Evolutionary conservation across 305 asterid species (phyloP).

Genomic region (Fraxinus angustifolia): DNA sequence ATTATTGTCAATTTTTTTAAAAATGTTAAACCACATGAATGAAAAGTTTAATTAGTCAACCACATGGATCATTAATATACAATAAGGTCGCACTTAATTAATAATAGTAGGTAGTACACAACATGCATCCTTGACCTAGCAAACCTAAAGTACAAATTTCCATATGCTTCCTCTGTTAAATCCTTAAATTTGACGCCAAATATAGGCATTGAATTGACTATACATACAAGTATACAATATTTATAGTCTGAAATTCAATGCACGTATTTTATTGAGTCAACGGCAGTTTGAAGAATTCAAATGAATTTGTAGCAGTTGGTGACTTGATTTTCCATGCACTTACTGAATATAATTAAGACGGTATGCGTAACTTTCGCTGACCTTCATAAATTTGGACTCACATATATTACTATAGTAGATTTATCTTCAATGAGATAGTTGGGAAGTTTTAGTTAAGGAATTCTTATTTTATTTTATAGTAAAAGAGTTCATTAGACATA

Average conservation of each 20-base stretch:
- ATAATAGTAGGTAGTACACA: neutral
- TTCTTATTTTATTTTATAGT: neutral
- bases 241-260: neutral
- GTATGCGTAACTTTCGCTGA: slow-evolving; percentile 39
- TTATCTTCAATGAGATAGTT: neutral
- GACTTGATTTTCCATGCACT: slow-evolving; percentile 27
- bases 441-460: neutral
- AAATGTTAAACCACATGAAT: too few species aligned
- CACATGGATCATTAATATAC: neutral
- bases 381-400: slow-evolving; percentile 20
- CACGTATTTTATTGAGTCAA: slow-evolving; percentile 31
- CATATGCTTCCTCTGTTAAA: neutral
- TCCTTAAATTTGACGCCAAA: slow-evolving; percentile 10
- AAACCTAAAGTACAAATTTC: neutral
- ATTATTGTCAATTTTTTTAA: neutral
- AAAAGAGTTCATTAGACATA: too few species aligned
- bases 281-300: neutral
- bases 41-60: neutral
- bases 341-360: slow-evolving; percentile 20
- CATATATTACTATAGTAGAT: neutral
- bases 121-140: too few species aligned
- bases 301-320: neutral
- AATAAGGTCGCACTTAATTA: neutral
- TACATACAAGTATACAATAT: neutral
- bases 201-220: neutral